A percentile compares a stretch with the other conserved stretches of the same genome.
Conservation (phyloP, 2,329 filamentous ascomycete genomes). For the Trichophyton equinum region DNA sequence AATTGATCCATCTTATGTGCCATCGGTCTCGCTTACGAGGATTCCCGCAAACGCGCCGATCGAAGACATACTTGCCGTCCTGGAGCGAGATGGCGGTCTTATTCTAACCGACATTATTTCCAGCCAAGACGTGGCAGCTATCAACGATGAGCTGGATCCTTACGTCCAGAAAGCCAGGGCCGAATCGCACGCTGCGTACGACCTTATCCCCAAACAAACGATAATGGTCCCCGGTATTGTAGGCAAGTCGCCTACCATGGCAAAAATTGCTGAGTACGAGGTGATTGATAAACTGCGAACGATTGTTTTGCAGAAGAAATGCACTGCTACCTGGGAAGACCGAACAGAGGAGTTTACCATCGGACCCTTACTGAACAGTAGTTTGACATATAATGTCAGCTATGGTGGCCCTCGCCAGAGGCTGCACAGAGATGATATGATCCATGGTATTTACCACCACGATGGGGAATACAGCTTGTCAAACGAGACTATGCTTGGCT, state of each 20-base stretch:
- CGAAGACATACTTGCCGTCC: background rate
- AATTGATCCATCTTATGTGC: background rate
- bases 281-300: constrained; percentile 2
- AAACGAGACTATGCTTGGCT: constrained; percentile 29
- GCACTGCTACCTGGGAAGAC: constrained; percentile 3
- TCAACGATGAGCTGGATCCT: background rate
- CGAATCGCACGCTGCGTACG: background rate
- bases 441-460: constrained; percentile 23
- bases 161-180: constrained; percentile 1
- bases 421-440: constrained; percentile 30
- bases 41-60: background rate
- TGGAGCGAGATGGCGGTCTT: constrained; percentile 1
- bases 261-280: background rate
- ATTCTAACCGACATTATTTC: background rate
- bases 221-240: constrained; percentile 2
- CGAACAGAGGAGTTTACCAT: background rate
- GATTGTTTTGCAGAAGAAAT: background rate
- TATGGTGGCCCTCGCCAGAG: constrained; percentile 31
- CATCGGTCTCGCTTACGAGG: background rate
- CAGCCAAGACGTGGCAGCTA: background rate
- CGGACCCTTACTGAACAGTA: background rate
- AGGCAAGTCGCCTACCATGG: constrained; percentile 1
- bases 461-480: constrained; percentile 5
- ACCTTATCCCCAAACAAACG: constrained; percentile 1
- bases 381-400: constrained; percentile 17